These are phyloP conservation scores for Candida namnaoensis DNA, from an alignment of 805 yeast species.

Conservation along the genomic window DNA sequence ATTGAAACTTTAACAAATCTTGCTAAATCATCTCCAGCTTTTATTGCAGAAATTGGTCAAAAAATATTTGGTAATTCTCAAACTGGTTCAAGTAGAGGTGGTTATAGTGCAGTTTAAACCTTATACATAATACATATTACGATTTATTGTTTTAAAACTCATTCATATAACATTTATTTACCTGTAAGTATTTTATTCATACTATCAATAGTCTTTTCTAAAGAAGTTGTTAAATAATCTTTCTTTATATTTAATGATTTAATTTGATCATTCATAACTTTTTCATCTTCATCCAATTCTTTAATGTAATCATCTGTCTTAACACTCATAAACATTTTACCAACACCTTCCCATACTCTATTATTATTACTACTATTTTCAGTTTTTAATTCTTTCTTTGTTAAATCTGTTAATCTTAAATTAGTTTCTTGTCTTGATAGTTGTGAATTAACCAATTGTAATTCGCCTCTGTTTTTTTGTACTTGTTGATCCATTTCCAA, in stretches of 20 bases:
- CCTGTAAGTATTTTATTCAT: conserved; percentile 32
- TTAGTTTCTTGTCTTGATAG: conserved; percentile 39
- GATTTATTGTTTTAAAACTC: background rate
- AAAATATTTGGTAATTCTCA: conserved; percentile 63
- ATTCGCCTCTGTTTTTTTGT: conserved; percentile 49
- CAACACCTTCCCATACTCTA: conserved; percentile 77
- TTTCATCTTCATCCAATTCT: conserved; percentile 42
- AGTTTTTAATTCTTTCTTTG: conserved; percentile 46
- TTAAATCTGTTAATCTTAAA: conserved; percentile 43
- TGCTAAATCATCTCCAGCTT: conserved; percentile 51
- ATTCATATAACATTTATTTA: background rate
- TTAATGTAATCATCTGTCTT: conserved; percentile 36
- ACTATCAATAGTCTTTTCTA: conserved; percentile 61
- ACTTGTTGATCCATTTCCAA: conserved; percentile 62
- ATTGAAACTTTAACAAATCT: conserved; percentile 58
- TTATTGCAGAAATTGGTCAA: conserved; percentile 56
- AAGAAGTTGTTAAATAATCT: conserved; percentile 65
- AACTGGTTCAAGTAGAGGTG: conserved; percentile 59
- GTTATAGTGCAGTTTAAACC: conserved; percentile 80
- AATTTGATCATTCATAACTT: conserved; percentile 46
- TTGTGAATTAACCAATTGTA: conserved; percentile 45
- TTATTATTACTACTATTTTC: conserved; percentile 28
- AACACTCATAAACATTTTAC: conserved; percentile 56
- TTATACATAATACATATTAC: no score
- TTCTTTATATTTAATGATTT: conserved; percentile 59